These are phyloP conservation scores for Backusella circina DNA, from an alignment of 192 early-diverging fungal species.

Conservation along the genomic window DNA sequence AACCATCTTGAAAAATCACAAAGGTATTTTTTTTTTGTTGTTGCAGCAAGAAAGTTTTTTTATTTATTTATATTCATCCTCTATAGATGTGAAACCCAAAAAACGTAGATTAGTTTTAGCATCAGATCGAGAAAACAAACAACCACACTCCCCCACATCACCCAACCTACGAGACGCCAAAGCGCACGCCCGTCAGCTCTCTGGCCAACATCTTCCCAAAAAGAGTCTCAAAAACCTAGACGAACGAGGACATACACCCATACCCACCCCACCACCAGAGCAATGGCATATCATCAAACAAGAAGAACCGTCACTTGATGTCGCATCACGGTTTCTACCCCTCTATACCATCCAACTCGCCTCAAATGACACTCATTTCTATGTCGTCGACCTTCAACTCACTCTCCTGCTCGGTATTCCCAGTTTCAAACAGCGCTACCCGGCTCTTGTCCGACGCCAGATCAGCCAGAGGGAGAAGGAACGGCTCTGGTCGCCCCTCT, in stretches of 20 bases:
- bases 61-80: not conserved
- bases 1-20: not conserved
- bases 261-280: slow-evolving; percentile 22
- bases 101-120: slow-evolving; percentile 27
- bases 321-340: slow-evolving; percentile 50
- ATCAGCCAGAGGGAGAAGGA: slow-evolving; percentile 59
- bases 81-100: slow-evolving; percentile 12
- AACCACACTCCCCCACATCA: not conserved
- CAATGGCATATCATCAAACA: slow-evolving; percentile 34
- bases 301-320: slow-evolving; percentile 4
- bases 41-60: not conserved
- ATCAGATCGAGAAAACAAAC: slow-evolving; percentile 11
- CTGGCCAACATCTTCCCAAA: slow-evolving; percentile 16
- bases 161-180: not conserved
- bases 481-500: slow-evolving; percentile 67
- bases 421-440: slow-evolving; percentile 53
- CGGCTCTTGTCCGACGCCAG: slow-evolving; percentile 50
- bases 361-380: slow-evolving; percentile 40
- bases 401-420: slow-evolving; percentile 55
- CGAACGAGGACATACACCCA: slow-evolving; percentile 1
- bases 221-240: slow-evolving; percentile 8
- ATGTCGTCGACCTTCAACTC: slow-evolving; percentile 68
- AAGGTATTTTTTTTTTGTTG: not conserved
- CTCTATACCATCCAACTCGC: slow-evolving; percentile 69
- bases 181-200: slow-evolving; percentile 10